phyloP scores from a whole-genome alignment of 139 green algal species.

The Chlamydomonas incerta region DNA sequence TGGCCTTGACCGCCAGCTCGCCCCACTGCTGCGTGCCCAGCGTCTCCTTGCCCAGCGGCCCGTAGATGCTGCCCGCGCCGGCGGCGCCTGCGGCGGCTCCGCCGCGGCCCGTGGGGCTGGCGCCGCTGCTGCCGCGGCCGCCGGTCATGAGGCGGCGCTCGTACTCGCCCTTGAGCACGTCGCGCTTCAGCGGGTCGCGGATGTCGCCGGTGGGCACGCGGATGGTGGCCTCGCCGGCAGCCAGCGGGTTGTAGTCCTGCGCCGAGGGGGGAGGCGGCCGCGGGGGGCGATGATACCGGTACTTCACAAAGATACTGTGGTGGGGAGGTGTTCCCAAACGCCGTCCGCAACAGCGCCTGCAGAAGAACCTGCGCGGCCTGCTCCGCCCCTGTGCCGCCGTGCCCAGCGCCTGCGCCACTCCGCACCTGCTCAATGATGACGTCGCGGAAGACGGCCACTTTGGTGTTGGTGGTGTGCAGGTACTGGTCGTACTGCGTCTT shows the following conservation, averaged over 20 bases:
- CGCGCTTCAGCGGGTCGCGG: conserved; percentile 63
- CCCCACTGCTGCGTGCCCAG: conserved; percentile 52
- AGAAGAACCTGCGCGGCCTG: too few species aligned
- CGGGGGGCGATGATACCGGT: too few species aligned
- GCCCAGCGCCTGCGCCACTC: too few species aligned
- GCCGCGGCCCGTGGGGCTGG: not conserved
- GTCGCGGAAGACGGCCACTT: conserved; percentile 65
- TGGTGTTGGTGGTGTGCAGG: conserved; percentile 66
- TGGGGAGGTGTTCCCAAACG: too few species aligned
- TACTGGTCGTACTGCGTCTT: conserved; percentile 56
- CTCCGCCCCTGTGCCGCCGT: too few species aligned
- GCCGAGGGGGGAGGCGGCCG: too few species aligned
- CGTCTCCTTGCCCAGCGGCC: conserved; percentile 41
- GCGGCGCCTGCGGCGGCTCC: not conserved
- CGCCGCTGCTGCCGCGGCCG: not conserved
- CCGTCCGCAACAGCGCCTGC: too few species aligned
- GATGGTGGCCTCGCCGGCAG: conserved; percentile 36
- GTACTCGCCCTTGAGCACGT: conserved; percentile 62
- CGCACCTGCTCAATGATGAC: conserved; percentile 73
- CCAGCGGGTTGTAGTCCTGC: conserved; percentile 74
- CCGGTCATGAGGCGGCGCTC: conserved; percentile 54
- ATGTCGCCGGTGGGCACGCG: conserved; percentile 57
- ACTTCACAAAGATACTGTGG: too few species aligned
- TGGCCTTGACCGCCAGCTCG: conserved; percentile 40
- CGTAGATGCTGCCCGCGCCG: too few species aligned